A percentile compares a stretch with the other conserved stretches of the same genome.
These are phyloP conservation scores for Kodamaea sp. DNA, from an alignment of 1,139 yeast genomes.

Conservation along the genomic window DNA sequence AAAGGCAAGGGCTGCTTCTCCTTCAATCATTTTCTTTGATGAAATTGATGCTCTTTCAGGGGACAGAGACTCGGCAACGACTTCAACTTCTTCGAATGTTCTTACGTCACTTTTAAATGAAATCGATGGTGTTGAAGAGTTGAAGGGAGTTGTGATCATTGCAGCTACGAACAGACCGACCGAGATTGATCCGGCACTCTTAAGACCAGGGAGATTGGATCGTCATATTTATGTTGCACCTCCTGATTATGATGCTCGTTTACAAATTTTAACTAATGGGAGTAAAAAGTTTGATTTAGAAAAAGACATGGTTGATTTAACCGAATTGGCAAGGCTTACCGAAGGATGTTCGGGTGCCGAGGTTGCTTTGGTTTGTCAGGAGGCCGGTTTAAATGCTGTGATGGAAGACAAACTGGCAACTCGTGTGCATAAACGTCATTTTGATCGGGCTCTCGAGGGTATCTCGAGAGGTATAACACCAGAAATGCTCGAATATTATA, in stretches of 20 bases:
- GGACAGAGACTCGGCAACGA: constrained; percentile 58
- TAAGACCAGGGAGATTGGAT: constrained; percentile 93
- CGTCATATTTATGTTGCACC: constrained; percentile 90
- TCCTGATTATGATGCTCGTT: constrained; percentile 76
- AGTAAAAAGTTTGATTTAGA: constrained; percentile 54
- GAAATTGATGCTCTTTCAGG: constrained; percentile 91
- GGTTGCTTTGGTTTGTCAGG: constrained; percentile 85
- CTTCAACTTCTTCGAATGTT: constrained; percentile 80
- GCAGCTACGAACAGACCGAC: constrained; percentile 97
- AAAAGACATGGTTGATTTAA: constrained; percentile 38
- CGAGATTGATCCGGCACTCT: constrained; percentile 82
- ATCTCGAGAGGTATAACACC: constrained; percentile 75
- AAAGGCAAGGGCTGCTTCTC: constrained; percentile 90
- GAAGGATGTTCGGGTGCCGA: constrained; percentile 98
- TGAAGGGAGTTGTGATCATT: constrained; percentile 86
- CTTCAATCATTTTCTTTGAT: constrained; percentile 88
- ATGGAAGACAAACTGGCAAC: constrained; percentile 65
- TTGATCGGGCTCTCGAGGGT: constrained; percentile 62
- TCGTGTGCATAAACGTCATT: constrained; percentile 59
- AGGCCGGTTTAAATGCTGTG: constrained; percentile 89
- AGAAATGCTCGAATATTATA: constrained; percentile 78
- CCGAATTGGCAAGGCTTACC: constrained; percentile 55
- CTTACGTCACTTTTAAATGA: constrained; percentile 86
- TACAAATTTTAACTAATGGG: constrained; percentile 69
- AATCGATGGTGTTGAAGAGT: constrained; percentile 93